Base-by-base conservation (phyloP, 495 filamentous ascomycete species). In the Annulohypoxylon maeteangense region DNA sequence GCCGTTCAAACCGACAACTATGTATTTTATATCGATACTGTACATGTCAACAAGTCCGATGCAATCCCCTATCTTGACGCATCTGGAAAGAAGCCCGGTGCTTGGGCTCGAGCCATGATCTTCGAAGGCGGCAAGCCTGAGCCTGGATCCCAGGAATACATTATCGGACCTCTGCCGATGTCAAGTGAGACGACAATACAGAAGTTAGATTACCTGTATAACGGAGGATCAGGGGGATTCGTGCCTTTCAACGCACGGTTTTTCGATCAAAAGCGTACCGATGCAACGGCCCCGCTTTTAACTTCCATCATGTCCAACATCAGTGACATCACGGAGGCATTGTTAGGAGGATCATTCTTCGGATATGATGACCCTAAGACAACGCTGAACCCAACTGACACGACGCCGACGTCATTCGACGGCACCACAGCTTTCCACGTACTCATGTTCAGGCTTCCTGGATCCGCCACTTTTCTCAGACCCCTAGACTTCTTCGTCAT, bases 31-130 rank as follows among this genome's bases (percentile, higher is more conserved):
- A 80, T 86, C n/a, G 87, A 89, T 56, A 78, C 83, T 2, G 74
- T 88, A 16, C 73, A 75, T 22, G 82, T 85, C 16, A 88, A 88
- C 74, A 89, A 88, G 71, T 82, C 85, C 1, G 81, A 81, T 65
- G 80, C 79, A 20, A 70, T 86, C 7, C 62, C 76, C 0, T 89
- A 84, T 70, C 69, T 88, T 7, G 78, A 86, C 58, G 78, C 79
- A 34, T 62, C 68, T 34, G 80, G 68, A 0, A 34, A 67, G 2
- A 70, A 74, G n/a, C 86, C 85, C 3, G 65, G 70, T 5, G 74
- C 82, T 44, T 88, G 82, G 69, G 86, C 87, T 45, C 82, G 82
- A 40, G 85, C 78, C 8, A 78, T 82, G 34, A 75, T 88, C 25
- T 76, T 78, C 22, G 75, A 81, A 63, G 77, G 81, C n/a, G 79